Evolutionary conservation across 345 rosid species (phyloP), one percentile per base, ranked within the genome.

Genomic region (Citrus mangshanensis): DNA sequence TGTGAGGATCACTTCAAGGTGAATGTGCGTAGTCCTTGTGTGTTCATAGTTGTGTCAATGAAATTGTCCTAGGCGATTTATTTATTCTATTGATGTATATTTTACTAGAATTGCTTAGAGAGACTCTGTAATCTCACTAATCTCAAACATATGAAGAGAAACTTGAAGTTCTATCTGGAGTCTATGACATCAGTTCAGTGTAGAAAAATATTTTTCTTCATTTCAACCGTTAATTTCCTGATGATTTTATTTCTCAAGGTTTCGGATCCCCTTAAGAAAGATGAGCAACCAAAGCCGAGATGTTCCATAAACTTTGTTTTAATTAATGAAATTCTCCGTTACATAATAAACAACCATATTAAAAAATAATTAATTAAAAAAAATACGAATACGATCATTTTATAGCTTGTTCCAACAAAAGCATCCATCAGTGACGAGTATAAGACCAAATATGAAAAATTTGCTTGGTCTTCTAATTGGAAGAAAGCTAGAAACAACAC

Each of bases 41-140:
- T 77, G 82, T 84, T 67, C 38, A 35, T 63, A 67, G 66, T 60
- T 24, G 40, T 58, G 58, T 61, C 59, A 42, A 67, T 51, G 37
- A 61, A 16, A 74, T 61, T 30, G 64, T 64, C 22, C 51, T 59
- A 18, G 78, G 49, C 68, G 68, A 84, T 77, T 82, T 78, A 27
- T 86, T 86, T 61, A 88, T 86, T 82, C 75, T 60, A 78, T 82
- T 77, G 6, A 24, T 83, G 82, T 75, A 82, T 72, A 80, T 81
- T 28, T 46, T 70, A 27, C 55, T 24, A 49, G 25, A 46, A 59
- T 49, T 62, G 9, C 14, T 40, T 8, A 55, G 55, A 34, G 14
- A 42, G 35, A 51, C 27, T 22, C 28, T 63, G 61, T 46, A 28
- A 40, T 42, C 0, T 55, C 75, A 72, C 4, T 35, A 35, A 37